Evolutionary conservation across 2,329 filamentous ascomycete genomes (phyloP).

Genomic region (Fusarium lyarnte): DNA sequence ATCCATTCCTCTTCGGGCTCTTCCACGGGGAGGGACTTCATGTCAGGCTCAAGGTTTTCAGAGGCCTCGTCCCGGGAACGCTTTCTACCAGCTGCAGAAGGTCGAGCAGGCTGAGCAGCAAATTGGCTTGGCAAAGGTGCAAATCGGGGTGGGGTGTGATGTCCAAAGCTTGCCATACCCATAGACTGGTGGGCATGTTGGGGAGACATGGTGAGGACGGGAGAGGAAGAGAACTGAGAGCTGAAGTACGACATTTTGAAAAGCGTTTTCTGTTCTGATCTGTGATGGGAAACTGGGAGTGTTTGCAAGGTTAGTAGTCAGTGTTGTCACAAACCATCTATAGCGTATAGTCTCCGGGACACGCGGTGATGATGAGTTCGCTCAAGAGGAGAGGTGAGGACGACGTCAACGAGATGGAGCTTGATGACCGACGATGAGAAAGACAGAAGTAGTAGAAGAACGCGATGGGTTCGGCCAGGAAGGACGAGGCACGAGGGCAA

Average conservation of each 20-base stretch:
- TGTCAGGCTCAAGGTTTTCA: constrained; percentile 71
- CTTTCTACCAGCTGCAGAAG: constrained; percentile 68
- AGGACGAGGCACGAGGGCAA: constrained; percentile 22
- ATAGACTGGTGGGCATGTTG: constrained; percentile 49
- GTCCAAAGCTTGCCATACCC: constrained; percentile 45
- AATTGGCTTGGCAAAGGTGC: constrained; percentile 34
- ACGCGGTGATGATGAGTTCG: constrained; percentile 25
- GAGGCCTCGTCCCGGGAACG: constrained; percentile 79
- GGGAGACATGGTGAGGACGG: constrained; percentile 54
- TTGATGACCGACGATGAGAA: not conserved
- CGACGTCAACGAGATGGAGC: not conserved
- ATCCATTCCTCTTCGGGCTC: constrained; percentile 71
- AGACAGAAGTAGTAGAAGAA: constrained; percentile 1
- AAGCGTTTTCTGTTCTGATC: constrained; percentile 8
- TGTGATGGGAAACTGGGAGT: constrained; percentile 31
- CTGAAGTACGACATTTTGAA: constrained; percentile 56
- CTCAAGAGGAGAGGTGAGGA: constrained; percentile 1
- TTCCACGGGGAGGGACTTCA: constrained; percentile 55
- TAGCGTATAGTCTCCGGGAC: constrained; percentile 22
- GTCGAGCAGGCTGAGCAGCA: constrained; percentile 43
- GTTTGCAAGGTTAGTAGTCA: constrained; percentile 46
- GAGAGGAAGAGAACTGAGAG: constrained; percentile 55
- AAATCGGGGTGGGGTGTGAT: constrained; percentile 40
- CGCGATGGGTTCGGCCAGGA: constrained; percentile 10
- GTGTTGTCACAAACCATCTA: constrained; percentile 47